Percentiles rank a stretch among this genome's conserved stretches.
Conservation (phyloP, 805 yeast species). For the Dipodascus albidus region DNA sequence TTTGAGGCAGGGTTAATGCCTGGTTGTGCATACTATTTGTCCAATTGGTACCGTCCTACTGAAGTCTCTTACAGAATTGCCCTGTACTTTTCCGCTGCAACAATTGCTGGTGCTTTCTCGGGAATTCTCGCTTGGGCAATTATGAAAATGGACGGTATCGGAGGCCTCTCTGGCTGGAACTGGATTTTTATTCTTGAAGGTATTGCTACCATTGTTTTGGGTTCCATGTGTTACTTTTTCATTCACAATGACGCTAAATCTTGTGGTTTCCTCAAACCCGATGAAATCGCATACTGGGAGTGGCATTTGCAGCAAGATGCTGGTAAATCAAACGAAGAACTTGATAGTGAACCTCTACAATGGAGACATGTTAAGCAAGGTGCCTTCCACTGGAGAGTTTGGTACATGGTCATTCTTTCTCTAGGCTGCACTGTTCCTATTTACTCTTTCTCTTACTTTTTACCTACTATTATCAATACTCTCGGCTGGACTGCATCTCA, state of each 20-base stretch:
- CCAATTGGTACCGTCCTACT: conserved; percentile 26
- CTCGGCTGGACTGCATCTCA: conserved; percentile 48
- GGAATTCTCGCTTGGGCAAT: conserved; percentile 36
- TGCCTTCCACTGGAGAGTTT: conserved; percentile 39
- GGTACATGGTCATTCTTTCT: conserved; percentile 39
- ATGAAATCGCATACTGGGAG: conserved; percentile 29
- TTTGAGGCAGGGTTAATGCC: conserved; percentile 30
- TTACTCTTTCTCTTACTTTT: conserved; percentile 49
- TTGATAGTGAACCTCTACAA: conserved; percentile 36
- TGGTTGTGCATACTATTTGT: conserved; percentile 25
- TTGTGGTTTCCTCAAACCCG: background rate
- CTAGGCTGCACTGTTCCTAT: conserved; percentile 45
- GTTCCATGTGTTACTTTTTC: conserved; percentile 33
- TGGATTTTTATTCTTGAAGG: conserved; percentile 51
- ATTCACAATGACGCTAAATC: conserved; percentile 24
- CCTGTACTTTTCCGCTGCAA: conserved; percentile 35
- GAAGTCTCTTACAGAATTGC: conserved; percentile 30
- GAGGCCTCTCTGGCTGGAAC: conserved; percentile 39
- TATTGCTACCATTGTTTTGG: conserved; percentile 35
- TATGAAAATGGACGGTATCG: conserved; percentile 29
- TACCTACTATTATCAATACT: conserved; percentile 41
- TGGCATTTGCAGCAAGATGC: conserved; percentile 32
- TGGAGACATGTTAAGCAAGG: conserved; percentile 31
- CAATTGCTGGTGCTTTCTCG: conserved; percentile 36
- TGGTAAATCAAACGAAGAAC: conserved; percentile 36